Evolutionary conservation across 768 basidiomycete genomes (phyloP).

Genomic region (Calocybe gangraenosa): DNA sequence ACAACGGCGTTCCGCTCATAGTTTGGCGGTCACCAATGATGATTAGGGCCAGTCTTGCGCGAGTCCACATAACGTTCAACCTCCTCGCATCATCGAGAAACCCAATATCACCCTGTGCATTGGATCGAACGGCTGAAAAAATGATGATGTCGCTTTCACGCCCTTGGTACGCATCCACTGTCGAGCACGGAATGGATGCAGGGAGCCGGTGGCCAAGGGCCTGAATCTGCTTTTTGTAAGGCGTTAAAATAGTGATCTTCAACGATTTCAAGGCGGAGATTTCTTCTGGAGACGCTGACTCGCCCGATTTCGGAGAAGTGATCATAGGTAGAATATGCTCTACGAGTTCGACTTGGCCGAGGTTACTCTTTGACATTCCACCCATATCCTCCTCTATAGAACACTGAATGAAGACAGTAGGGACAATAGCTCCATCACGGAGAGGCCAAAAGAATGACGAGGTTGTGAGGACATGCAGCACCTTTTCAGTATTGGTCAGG

Average conservation of each 20-base stretch:
- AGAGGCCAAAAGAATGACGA: slow-evolving; percentile 59
- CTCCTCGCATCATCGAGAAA: slow-evolving; percentile 59
- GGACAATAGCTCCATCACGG: slow-evolving; percentile 29
- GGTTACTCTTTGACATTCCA: slow-evolving; percentile 57
- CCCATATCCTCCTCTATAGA: slow-evolving; percentile 53
- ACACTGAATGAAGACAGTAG: slow-evolving; percentile 58
- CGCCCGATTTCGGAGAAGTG: slow-evolving; percentile 20
- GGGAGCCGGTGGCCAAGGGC: slow-evolving; percentile 38
- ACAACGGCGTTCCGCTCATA: slow-evolving; percentile 39
- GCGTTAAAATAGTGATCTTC: slow-evolving; percentile 50
- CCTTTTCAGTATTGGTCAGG: slow-evolving; percentile 29
- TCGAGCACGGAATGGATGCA: slow-evolving; percentile 36
- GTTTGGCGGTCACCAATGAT: slow-evolving; percentile 57
- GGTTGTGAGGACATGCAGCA: slow-evolving; percentile 31
- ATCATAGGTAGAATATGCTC: slow-evolving; percentile 43
- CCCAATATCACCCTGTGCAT: slow-evolving; percentile 55
- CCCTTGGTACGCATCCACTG: slow-evolving; percentile 65
- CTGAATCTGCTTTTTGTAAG: slow-evolving; percentile 54
- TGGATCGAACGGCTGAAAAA: slow-evolving; percentile 61
- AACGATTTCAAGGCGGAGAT: slow-evolving; percentile 15
- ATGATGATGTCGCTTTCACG: slow-evolving; percentile 65
- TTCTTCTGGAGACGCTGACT: slow-evolving; percentile 11
- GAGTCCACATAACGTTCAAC: slow-evolving; percentile 70
- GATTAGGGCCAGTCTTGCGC: slow-evolving; percentile 53
- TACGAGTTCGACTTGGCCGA: slow-evolving; percentile 52